Conservation (phyloP, 1,284 basidiomycete genomes). For the Cutaneotrichosporon sp. region DNA sequence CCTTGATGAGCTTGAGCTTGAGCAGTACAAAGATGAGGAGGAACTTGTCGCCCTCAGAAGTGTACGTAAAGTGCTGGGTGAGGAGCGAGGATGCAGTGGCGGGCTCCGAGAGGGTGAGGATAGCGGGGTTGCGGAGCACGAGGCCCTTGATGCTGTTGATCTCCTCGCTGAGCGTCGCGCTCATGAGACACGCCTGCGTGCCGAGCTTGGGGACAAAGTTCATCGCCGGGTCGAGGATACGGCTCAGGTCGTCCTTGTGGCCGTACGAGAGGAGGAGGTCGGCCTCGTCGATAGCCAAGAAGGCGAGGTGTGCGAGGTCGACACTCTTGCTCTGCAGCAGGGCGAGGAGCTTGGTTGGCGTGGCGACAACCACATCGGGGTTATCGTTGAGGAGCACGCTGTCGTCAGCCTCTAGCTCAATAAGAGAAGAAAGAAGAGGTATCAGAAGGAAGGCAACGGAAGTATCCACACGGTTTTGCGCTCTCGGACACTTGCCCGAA, state of each 20-base stretch:
- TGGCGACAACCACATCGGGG: constrained; percentile 89
- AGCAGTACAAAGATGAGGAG: constrained; percentile 90
- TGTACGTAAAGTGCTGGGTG: constrained; percentile 79
- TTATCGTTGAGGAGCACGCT: constrained; percentile 77
- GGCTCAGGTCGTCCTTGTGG: constrained; percentile 84
- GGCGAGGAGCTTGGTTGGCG: constrained; percentile 78
- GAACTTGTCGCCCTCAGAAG: constrained; percentile 93
- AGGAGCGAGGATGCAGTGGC: constrained; percentile 65
- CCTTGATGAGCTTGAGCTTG: constrained; percentile 89
- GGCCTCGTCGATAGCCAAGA: constrained; percentile 95
- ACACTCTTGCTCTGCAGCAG: constrained; percentile 75
- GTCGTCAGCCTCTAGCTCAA: not conserved
- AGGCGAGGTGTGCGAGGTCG: constrained; percentile 61
- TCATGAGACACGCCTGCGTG: constrained; percentile 95
- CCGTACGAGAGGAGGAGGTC: constrained; percentile 97
- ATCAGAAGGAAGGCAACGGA: constrained; percentile 56
- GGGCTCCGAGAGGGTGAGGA: constrained; percentile 83
- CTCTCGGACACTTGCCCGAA: constrained; percentile 51
- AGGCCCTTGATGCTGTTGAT: constrained; percentile 88
- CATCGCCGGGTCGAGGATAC: constrained; percentile 65
- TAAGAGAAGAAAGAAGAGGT: not conserved
- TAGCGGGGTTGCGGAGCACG: constrained; percentile 77
- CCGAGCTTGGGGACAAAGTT: constrained; percentile 73
- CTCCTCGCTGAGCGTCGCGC: constrained; percentile 95
- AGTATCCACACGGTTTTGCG: constrained; percentile 53